Conservation (phyloP, 306 rosid species). For the Cucurbita argyrosperma region DNA sequence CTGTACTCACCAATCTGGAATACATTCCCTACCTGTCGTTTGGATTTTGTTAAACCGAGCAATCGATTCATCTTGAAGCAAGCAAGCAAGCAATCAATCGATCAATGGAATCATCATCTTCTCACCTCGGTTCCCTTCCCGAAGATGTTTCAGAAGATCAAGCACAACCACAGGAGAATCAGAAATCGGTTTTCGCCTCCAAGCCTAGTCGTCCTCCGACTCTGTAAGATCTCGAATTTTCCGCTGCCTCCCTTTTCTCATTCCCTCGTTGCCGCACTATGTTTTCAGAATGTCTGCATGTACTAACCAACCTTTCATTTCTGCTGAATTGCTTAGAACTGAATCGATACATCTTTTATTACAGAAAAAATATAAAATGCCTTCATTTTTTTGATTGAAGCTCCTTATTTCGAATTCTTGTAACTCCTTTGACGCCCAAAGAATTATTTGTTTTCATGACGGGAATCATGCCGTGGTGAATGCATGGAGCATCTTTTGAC, state of each 20-base stretch:
- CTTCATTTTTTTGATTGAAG: not conserved
- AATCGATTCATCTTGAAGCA: not conserved
- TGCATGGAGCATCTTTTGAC: not conserved
- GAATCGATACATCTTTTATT: not conserved
- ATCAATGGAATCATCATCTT: constrained; percentile 18
- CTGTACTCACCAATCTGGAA: not conserved
- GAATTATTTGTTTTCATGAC: not conserved
- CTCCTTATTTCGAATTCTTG: not conserved
- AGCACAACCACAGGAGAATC: constrained; percentile 8
- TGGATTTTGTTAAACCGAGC: not conserved
- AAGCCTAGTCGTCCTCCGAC: constrained; percentile 62
- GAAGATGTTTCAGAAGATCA: constrained; percentile 33
- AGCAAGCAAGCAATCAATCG: not conserved
- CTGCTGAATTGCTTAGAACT: not conserved
- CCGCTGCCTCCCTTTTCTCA: not conserved
- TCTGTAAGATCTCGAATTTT: constrained; percentile 29
- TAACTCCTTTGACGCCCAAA: not conserved
- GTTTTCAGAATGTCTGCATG: not conserved
- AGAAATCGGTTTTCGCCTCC: constrained; percentile 47
- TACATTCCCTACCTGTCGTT: not conserved
- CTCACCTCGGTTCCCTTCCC: constrained; percentile 45
- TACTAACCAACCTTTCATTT: not conserved
- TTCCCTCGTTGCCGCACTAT: not conserved
- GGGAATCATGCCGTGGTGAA: not conserved
- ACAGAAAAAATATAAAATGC: not conserved